These are phyloP conservation scores for Zymoseptoria crescenta DNA, from an alignment of 2,329 filamentous ascomycete genomes.

Conservation along the genomic window DNA sequence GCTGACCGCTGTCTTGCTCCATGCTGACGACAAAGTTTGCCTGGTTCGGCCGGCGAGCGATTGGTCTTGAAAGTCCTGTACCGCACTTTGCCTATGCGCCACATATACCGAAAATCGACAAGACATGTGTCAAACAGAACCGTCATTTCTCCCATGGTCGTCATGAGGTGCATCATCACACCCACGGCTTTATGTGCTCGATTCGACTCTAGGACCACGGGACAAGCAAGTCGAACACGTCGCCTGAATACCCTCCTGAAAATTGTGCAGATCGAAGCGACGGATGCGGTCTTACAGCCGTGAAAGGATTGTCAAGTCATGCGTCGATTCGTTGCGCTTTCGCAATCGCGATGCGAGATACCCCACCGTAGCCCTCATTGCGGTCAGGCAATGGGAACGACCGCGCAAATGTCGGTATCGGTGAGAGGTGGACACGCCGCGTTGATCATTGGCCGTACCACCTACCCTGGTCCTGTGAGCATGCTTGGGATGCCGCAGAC, in stretches of 20 bases:
- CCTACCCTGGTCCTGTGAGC: not conserved
- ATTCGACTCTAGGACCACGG: not conserved
- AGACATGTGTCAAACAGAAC: not conserved
- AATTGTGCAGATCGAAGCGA: not conserved
- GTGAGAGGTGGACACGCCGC: not conserved
- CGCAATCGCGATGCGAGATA: not conserved
- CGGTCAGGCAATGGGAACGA: not conserved
- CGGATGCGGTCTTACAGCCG: not conserved
- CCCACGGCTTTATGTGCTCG: not conserved
- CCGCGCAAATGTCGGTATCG: not conserved
- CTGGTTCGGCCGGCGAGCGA: not conserved
- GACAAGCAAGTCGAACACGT: not conserved
- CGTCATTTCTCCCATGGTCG: not conserved
- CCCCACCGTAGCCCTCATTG: not conserved
- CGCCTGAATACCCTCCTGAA: not conserved
- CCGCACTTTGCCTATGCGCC: not conserved
- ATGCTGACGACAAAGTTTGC: not conserved
- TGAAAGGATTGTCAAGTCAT: not conserved
- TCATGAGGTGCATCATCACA: not conserved
- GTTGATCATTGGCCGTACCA: not conserved
- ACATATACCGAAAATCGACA: not conserved
- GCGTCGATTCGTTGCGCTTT: not conserved
- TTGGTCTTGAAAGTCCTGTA: not conserved
- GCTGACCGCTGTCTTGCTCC: not conserved
- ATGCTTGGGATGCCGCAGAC: not conserved